These are phyloP conservation scores for Parascedosporium putredinis DNA, from an alignment of 2,329 filamentous ascomycete genomes.

Conservation along the genomic window DNA sequence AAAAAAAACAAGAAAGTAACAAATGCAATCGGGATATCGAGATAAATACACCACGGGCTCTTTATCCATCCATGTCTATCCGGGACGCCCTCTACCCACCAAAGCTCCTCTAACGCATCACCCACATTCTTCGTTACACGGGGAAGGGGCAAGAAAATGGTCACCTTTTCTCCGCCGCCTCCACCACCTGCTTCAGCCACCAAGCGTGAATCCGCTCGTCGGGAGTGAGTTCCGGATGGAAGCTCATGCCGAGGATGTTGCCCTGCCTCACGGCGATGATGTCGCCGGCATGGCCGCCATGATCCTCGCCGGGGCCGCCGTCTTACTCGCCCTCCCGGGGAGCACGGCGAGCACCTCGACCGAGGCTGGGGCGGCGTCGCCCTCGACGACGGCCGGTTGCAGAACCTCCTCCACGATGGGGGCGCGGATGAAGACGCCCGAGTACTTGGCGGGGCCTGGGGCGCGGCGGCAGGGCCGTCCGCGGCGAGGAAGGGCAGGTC, in stretches of 20 bases:
- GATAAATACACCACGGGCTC: background rate
- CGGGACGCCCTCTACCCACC: background rate
- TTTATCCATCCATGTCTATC: background rate
- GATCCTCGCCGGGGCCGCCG: conserved; percentile 26
- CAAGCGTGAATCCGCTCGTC: conserved; percentile 84
- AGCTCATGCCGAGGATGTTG: conserved; percentile 89
- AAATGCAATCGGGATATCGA: background rate
- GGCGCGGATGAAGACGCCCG: conserved; percentile 85
- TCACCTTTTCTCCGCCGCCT: conserved; percentile 1
- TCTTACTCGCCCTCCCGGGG: conserved; percentile 27
- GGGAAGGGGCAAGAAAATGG: background rate
- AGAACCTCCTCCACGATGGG: conserved; percentile 84
- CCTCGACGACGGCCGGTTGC: conserved; percentile 19
- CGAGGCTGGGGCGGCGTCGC: conserved; percentile 16
- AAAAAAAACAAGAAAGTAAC: too few relatives aligned
- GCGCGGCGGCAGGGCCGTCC: conserved; percentile 14
- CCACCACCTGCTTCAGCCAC: conserved; percentile 66
- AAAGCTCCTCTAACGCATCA: background rate
- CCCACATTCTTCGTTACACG: background rate
- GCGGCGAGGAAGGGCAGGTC: conserved; percentile 57
- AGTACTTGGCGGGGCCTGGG: conserved; percentile 45
- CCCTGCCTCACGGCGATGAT: conserved; percentile 84
- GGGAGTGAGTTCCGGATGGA: conserved; percentile 85
- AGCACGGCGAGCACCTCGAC: conserved; percentile 45
- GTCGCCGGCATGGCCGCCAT: conserved; percentile 46